These are phyloP conservation scores for Acanthamoeba sp. DNA, from an alignment of 208 protist genomes.

Conservation along the genomic window DNA sequence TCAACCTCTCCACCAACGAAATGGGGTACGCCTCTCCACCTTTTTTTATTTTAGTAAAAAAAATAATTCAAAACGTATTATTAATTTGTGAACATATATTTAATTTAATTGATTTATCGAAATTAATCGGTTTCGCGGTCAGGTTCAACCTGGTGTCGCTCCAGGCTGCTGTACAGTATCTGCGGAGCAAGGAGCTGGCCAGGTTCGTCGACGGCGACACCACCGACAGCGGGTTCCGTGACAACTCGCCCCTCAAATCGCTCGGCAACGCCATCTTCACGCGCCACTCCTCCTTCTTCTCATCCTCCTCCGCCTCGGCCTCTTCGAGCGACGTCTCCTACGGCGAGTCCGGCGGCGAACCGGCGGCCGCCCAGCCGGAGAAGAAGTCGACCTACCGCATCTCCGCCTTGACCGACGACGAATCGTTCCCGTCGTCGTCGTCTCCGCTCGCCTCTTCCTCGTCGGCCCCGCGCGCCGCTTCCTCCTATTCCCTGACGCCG, in stretches of 20 bases:
- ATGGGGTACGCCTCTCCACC: background rate
- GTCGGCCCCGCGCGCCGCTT: background rate
- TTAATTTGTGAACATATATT: too few relatives aligned
- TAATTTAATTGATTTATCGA: background rate
- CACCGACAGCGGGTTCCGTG: background rate
- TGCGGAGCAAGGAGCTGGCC: slow-evolving; percentile 24
- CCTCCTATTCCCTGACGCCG: background rate
- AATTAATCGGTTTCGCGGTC: too few relatives aligned
- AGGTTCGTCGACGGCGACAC: background rate
- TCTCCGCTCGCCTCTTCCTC: background rate
- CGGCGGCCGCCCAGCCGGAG: background rate
- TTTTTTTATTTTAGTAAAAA: too few relatives aligned
- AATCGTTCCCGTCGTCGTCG: background rate
- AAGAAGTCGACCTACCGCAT: slow-evolving; percentile 16
- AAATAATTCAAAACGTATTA: too few relatives aligned
- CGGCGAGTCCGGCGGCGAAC: background rate
- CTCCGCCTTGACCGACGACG: background rate
- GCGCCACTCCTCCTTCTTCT: background rate
- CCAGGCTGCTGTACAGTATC: slow-evolving; percentile 63
- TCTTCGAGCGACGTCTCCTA: background rate
- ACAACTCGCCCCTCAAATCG: slow-evolving; percentile 17
- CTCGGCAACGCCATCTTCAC: slow-evolving; percentile 2
- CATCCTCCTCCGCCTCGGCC: background rate
- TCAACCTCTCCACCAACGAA: background rate
- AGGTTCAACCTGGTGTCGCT: slow-evolving; percentile 55